phyloP scores from a whole-genome alignment of 106 monocot species.

The Cymbidium sinense region DNA sequence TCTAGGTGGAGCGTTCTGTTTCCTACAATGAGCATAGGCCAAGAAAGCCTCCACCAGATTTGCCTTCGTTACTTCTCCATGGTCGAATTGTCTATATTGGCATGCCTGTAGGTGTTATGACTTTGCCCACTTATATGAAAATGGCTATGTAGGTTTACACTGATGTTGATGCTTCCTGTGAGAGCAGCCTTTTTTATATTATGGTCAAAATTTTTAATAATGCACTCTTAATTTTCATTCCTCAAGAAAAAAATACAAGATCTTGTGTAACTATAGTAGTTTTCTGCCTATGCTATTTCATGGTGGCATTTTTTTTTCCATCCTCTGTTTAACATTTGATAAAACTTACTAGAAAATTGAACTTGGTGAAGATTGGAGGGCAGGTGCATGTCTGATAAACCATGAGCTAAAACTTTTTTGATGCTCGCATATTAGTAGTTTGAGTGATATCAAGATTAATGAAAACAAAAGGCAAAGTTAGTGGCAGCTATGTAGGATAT shows the following conservation, averaged over 20 bases:
- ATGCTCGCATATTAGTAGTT: neutral
- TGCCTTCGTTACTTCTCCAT: slow-evolving; percentile 83
- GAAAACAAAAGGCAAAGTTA: neutral
- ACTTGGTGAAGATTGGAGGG: neutral
- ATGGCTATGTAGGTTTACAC: neutral
- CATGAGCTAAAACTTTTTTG: neutral
- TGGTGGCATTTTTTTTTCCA: neutral
- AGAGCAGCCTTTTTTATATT: neutral
- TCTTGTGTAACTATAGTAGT: neutral
- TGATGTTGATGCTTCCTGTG: neutral
- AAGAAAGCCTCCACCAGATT: slow-evolving; percentile 88
- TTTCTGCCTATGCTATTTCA: neutral
- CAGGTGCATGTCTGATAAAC: neutral
- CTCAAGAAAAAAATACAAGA: neutral
- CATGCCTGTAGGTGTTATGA: slow-evolving; percentile 67
- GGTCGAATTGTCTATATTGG: slow-evolving; percentile 83
- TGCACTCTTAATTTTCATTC: neutral
- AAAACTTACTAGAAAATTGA: neutral
- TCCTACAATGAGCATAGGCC: slow-evolving; percentile 86
- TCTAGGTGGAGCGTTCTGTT: slow-evolving; percentile 77
- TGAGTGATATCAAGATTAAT: neutral
- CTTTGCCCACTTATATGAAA: neutral
- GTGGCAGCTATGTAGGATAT: neutral
- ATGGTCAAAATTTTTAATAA: neutral
- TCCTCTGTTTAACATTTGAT: neutral